Evolutionary conservation across 371 early-diverging fungal species (phyloP), one percentile per base, ranked within the genome.

Genomic region (Choanephora cucurbitarum): DNA sequence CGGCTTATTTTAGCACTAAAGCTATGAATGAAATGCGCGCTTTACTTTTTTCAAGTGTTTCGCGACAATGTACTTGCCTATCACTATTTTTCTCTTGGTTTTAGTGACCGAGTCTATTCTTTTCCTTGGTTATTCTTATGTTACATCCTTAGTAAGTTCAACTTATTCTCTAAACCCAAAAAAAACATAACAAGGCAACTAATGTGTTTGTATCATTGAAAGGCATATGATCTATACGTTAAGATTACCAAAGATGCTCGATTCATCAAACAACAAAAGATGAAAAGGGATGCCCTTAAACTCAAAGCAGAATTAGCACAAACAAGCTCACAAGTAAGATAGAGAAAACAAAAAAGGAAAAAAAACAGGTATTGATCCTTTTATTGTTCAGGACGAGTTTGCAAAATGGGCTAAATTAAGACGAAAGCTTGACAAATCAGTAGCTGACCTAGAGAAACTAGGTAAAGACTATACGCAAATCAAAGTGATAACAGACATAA

Each of bases 341-440:
- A n/a, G 15, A 14, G 8, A 44, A 17, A n/a, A 24, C 11, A 1
- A 13, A 47, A 44, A 21, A 15, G 46, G 49, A 8, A n/a, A 21
- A 31, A 39, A 18, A 9, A 41, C n/a, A n/a, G n/a, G n/a, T n/a
- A 41, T 19, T 45, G 5, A 33, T 44, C 17, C 33, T 59, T 18
- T 34, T 22, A 39, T 32, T 49, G 31, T n/a, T 50, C 59, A 89
- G 84, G 94, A 95, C 70, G 89, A 95, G 70, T 96, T 96, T 83
- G 92, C 97, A 17, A 90, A 88, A 68, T 96, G 97, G 97, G 97
- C 96, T 41, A 94, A 92, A 73, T 72, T 94, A 66, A 81, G 93
- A 42, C 81, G 97, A 66, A 81, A 83, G 57, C 80, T 92, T 53
- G 97, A 95, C 69, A 86, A 84, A 48, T 70, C 73, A 32, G 69